Conservation (phyloP, 73 alveolate genomes). For the Stentor coeruleus region DNA sequence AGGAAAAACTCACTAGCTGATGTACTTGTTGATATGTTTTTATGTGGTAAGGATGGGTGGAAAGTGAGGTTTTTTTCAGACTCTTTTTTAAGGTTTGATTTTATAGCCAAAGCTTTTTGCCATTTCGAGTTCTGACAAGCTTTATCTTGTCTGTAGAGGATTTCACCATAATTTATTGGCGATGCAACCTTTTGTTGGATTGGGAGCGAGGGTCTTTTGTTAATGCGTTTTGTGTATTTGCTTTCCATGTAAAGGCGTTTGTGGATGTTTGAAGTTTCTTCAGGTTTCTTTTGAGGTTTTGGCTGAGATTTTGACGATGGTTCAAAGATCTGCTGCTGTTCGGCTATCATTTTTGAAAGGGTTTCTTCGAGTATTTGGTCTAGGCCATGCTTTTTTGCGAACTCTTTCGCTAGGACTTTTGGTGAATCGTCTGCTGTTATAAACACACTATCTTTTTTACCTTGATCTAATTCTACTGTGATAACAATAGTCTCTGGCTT, state of each 20-base stretch:
- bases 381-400: neutral
- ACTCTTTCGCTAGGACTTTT: neutral
- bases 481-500: neutral
- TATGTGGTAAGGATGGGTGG: neutral
- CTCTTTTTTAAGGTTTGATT: neutral
- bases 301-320: neutral
- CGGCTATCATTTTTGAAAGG: neutral
- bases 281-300: neutral
- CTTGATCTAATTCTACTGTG: neutral
- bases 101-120: neutral
- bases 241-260: conserved; percentile 1
- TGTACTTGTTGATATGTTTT: neutral
- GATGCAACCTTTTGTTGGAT: neutral
- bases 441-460: neutral
- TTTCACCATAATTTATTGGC: neutral
- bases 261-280: too few relatives aligned
- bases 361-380: neutral
- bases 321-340: neutral
- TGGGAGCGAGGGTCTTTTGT: neutral
- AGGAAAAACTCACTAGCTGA: neutral
- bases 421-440: neutral
- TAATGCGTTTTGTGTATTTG: neutral
- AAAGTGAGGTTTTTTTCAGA: neutral
- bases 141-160: neutral
- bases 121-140: neutral